Evolutionary conservation across 495 filamentous ascomycete genomes (phyloP).

Genomic region (Neohortaea acidophila): DNA sequence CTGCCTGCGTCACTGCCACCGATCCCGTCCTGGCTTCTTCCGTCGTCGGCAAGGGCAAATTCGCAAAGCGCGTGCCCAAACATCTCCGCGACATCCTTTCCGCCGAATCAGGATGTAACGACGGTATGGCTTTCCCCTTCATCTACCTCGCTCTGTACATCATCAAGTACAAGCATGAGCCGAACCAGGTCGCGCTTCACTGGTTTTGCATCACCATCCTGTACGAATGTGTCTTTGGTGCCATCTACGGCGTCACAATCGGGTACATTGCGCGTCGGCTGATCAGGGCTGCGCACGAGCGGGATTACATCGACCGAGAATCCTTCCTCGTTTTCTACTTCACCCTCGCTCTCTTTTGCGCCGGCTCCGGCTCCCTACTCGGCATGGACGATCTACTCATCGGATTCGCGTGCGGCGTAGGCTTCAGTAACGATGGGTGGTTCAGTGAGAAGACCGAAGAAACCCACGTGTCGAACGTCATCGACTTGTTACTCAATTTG

Average conservation of each 20-base stretch:
- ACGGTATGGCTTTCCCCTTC: slow-evolving; percentile 99
- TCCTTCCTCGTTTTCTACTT: slow-evolving; percentile 99
- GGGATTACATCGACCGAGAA: slow-evolving; percentile 81
- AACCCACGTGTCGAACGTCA: slow-evolving; percentile 97
- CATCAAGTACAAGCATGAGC: slow-evolving; percentile 57
- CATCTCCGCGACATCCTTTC: slow-evolving; percentile 91
- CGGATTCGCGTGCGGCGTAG: slow-evolving; percentile 86
- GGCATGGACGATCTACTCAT: slow-evolving; percentile 95
- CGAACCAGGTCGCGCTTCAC: slow-evolving; percentile 55
- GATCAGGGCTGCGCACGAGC: slow-evolving; percentile 77
- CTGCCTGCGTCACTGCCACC: slow-evolving; percentile 93
- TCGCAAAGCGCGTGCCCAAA: slow-evolving; percentile 91
- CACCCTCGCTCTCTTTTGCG: slow-evolving; percentile 87
- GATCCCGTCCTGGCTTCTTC: slow-evolving; percentile 96
- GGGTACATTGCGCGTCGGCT: slow-evolving; percentile 81
- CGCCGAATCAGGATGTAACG: slow-evolving; percentile 96
- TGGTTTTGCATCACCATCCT: slow-evolving; percentile 87
- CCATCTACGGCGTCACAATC: slow-evolving; percentile 72
- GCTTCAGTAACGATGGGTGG: slow-evolving; percentile 98
- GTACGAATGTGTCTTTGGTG: slow-evolving; percentile 92
- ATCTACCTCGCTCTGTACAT: slow-evolving; percentile 86
- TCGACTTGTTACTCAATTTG: slow-evolving; percentile 92
- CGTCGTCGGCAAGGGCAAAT: slow-evolving; percentile 97
- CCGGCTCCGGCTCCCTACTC: slow-evolving; percentile 80
- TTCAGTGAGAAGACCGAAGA: slow-evolving; percentile 98